Conservation (phyloP, 2,329 filamentous ascomycete species). For the Alternaria brassicae region DNA sequence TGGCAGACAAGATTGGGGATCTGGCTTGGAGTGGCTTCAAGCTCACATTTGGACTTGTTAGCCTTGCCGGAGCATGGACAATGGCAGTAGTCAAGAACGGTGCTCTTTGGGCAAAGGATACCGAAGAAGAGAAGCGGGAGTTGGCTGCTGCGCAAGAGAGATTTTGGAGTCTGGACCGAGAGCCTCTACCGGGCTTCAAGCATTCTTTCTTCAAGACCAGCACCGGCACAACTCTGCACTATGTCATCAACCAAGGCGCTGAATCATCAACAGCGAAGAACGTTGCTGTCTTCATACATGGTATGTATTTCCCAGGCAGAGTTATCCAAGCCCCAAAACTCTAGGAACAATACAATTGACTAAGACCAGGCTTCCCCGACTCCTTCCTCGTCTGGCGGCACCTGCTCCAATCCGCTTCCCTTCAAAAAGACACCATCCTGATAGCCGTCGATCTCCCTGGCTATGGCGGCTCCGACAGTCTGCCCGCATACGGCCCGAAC, state of each 20-base stretch:
- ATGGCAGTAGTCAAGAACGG: slow-evolving; percentile 37
- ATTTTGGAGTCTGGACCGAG: slow-evolving; percentile 62
- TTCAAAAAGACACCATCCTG: slow-evolving; percentile 52
- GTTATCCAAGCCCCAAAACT: neutral
- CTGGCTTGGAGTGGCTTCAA: slow-evolving; percentile 37
- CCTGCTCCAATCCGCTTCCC: slow-evolving; percentile 52
- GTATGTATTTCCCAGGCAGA: slow-evolving; percentile 13
- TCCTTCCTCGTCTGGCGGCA: slow-evolving; percentile 63
- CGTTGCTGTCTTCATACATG: slow-evolving; percentile 64
- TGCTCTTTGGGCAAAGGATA: slow-evolving; percentile 36
- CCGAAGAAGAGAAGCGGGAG: slow-evolving; percentile 33
- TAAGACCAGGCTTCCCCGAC: slow-evolving; percentile 61
- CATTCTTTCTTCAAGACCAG: slow-evolving; percentile 61
- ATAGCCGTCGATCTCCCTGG: slow-evolving; percentile 66
- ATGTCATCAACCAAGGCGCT: slow-evolving; percentile 53
- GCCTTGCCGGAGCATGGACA: slow-evolving; percentile 28
- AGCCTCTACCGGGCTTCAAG: slow-evolving; percentile 54
- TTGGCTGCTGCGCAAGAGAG: slow-evolving; percentile 56
- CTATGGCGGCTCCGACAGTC: slow-evolving; percentile 63
- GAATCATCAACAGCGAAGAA: slow-evolving; percentile 33
- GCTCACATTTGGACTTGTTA: slow-evolving; percentile 43
- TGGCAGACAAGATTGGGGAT: slow-evolving; percentile 18
- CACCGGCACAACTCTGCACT: slow-evolving; percentile 62
- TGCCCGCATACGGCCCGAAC: slow-evolving; percentile 59
- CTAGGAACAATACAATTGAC: neutral